These are phyloP conservation scores for Cyclotella kingstonii DNA, from an alignment of 108 stramenopile genomes.

Conservation along the genomic window DNA sequence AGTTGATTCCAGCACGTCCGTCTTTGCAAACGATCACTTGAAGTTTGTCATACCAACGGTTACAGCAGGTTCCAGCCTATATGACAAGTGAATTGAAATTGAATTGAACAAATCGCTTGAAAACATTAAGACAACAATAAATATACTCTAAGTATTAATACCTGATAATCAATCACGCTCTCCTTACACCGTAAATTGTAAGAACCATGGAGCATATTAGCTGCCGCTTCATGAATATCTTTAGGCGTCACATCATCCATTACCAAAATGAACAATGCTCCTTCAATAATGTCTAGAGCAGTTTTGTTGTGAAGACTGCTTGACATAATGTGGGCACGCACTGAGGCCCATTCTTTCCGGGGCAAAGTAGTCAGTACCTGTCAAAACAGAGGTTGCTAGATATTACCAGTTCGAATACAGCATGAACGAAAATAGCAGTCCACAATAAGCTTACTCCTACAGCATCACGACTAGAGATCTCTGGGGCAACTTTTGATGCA, in stretches of 20 bases:
- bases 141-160: too few species aligned
- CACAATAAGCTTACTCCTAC: conserved; percentile 49
- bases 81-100: neutral
- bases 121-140: too few species aligned
- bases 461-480: conserved; percentile 43
- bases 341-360: conserved; percentile 74
- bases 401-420: neutral
- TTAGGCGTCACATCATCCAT: conserved; percentile 73
- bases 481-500: conserved; percentile 35
- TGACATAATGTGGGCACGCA: conserved; percentile 50
- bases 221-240: conserved; percentile 70
- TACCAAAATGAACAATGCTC: conserved; percentile 80
- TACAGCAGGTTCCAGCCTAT: conserved; percentile 75
- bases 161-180: conserved; percentile 45
- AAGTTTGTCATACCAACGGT: conserved; percentile 90
- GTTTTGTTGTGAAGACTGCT: conserved; percentile 51
- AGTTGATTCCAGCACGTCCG: conserved; percentile 63
- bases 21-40: conserved; percentile 57
- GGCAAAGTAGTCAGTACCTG: conserved; percentile 69
- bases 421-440: neutral
- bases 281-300: conserved; percentile 69
- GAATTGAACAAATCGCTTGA: too few species aligned
- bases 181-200: conserved; percentile 50
- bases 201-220: conserved; percentile 87
- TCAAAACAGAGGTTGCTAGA: neutral